Conservation (phyloP, 208 protist genomes). For the Acanthamoeba lenticulata region DNA sequence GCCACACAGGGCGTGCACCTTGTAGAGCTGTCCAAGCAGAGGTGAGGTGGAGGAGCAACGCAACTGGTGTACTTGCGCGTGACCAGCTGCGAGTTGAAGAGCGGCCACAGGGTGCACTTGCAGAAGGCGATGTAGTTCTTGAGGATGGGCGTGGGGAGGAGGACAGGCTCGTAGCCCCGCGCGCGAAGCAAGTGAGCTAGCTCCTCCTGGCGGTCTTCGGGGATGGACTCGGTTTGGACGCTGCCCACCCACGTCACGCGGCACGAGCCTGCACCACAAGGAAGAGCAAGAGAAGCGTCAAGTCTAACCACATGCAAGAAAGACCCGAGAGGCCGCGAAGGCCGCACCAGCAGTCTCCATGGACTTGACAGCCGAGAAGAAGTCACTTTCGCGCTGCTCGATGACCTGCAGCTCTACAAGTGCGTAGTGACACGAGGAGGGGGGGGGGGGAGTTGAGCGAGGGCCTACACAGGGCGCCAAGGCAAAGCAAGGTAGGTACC, state of each 20-base stretch:
- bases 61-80: constrained; percentile 31
- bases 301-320: not conserved
- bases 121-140: constrained; percentile 40
- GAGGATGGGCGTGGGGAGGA: not conserved
- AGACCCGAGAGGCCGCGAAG: too few species aligned
- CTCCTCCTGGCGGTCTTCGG: constrained; percentile 16
- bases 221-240: not conserved
- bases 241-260: constrained; percentile 27
- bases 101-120: constrained; percentile 43
- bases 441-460: not conserved
- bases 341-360: not conserved
- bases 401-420: not conserved
- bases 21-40: too few species aligned
- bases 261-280: not conserved
- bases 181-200: not conserved
- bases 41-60: not conserved
- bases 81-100: constrained; percentile 67
- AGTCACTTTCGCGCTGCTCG: constrained; percentile 1
- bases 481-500: not conserved
- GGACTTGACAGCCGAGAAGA: constrained; percentile 13
- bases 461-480: not conserved
- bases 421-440: not conserved
- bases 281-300: not conserved
- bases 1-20: too few species aligned
- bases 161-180: not conserved